Percentiles rank a stretch among this genome's conserved stretches.
Conservation (phyloP, 129 eudicot genomes). For the carrot (Daucus carota) region DNA sequence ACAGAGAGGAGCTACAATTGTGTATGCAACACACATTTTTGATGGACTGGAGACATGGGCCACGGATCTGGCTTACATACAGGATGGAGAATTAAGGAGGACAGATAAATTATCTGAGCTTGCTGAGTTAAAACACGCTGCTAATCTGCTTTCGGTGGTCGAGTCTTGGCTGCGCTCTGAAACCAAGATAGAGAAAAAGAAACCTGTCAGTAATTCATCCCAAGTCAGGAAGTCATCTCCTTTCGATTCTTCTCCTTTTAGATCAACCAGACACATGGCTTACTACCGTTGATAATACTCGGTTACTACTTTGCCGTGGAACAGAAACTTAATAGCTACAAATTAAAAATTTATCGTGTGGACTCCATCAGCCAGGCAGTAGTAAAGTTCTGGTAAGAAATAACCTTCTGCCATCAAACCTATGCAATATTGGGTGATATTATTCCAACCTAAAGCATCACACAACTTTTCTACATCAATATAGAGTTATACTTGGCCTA, state of each 20-base stretch:
- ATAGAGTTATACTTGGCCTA: not conserved
- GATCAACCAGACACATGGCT: conserved; percentile 95
- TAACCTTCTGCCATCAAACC: not conserved
- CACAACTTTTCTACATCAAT: not conserved
- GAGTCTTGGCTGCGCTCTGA: conserved; percentile 93
- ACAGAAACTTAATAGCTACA: not conserved
- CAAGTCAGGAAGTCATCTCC: conserved; percentile 46
- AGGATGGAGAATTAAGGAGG: conserved; percentile 68
- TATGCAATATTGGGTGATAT: not conserved
- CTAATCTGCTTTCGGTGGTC: conserved; percentile 77
- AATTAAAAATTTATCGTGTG: not conserved
- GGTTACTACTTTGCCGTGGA: not conserved
- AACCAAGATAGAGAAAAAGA: conserved; percentile 75
- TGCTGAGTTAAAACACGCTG: conserved; percentile 46
- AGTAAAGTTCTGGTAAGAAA: not conserved
- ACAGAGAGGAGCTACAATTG: conserved; percentile 96
- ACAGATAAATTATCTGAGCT: conserved; percentile 65
- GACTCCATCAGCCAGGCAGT: not conserved
- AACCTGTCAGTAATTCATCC: conserved; percentile 33
- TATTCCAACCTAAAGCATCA: not conserved
- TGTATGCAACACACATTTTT: conserved; percentile 91
- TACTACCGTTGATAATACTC: conserved; percentile 29
- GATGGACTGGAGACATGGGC: conserved; percentile 99
- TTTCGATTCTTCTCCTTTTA: conserved; percentile 70
- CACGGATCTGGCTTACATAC: conserved; percentile 84